These are phyloP conservation scores for Claviceps maximensis DNA, from an alignment of 2,329 filamentous ascomycete species.

Conservation along the genomic window DNA sequence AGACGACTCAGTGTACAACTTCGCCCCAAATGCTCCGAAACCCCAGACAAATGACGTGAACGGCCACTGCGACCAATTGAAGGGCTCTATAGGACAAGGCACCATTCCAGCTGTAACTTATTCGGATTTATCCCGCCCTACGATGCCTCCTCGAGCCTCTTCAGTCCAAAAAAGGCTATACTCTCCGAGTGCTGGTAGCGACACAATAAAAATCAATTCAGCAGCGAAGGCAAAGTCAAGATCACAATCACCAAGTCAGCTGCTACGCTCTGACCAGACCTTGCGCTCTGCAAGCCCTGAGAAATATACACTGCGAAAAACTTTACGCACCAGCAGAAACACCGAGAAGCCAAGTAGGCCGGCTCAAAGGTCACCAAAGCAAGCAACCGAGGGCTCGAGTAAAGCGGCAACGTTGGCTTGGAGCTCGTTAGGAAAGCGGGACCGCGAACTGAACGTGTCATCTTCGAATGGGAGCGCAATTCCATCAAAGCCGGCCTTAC, in stretches of 20 bases:
- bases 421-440: slow-evolving; percentile 31
- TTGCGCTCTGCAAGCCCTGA: slow-evolving; percentile 44
- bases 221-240: slow-evolving; percentile 12
- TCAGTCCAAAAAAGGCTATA: slow-evolving; percentile 31
- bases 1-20: slow-evolving; percentile 14
- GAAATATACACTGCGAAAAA: slow-evolving; percentile 49
- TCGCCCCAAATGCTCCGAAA: slow-evolving; percentile 10
- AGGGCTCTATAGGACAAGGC: slow-evolving; percentile 63
- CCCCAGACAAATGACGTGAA: slow-evolving; percentile 8
- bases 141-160: slow-evolving; percentile 38
- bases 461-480: slow-evolving; percentile 13
- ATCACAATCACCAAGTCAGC: slow-evolving; percentile 20
- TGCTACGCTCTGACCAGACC: slow-evolving; percentile 22
- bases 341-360: slow-evolving; percentile 28
- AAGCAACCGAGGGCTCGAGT: slow-evolving; percentile 39
- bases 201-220: slow-evolving; percentile 8
- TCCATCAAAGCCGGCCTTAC: slow-evolving; percentile 10
- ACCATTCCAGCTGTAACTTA: slow-evolving; percentile 74
- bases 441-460: slow-evolving; percentile 18
- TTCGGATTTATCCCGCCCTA: slow-evolving; percentile 62
- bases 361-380: slow-evolving; percentile 27
- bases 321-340: slow-evolving; percentile 37
- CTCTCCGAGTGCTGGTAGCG: slow-evolving; percentile 15
- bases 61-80: slow-evolving; percentile 10
- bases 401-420: slow-evolving; percentile 54